Conservation (phyloP, 2,329 filamentous ascomycete species). For the Lecanoromycetidae sp. region DNA sequence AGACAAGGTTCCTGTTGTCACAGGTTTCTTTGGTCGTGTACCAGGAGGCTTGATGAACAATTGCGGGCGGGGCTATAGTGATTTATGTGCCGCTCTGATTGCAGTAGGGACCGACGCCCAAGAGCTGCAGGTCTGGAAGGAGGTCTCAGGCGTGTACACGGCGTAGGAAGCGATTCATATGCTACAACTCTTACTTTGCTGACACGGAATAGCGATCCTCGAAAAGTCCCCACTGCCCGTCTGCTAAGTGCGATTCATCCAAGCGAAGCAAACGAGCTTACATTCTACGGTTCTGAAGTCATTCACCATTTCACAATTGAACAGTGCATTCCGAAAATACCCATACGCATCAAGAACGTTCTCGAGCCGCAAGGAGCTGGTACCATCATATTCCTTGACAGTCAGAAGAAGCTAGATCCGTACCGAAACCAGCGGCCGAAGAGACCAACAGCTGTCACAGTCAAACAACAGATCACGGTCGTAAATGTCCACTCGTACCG, state of each 20-base stretch:
- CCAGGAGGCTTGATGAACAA: slow-evolving; percentile 83
- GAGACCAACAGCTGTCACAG: slow-evolving; percentile 79
- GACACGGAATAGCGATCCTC: slow-evolving; percentile 47
- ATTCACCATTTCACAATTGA: slow-evolving; percentile 99
- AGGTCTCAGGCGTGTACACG: slow-evolving; percentile 68
- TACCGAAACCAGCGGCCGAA: slow-evolving; percentile 48
- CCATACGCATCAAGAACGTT: slow-evolving; percentile 58
- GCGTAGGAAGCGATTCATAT: slow-evolving; percentile 27
- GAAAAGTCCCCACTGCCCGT: slow-evolving; percentile 83
- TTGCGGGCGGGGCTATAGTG: slow-evolving; percentile 90
- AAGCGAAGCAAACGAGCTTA: slow-evolving; percentile 81
- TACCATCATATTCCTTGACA: slow-evolving; percentile 63
- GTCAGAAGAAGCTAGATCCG: slow-evolving; percentile 38
- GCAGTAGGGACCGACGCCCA: slow-evolving; percentile 77
- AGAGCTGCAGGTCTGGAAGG: slow-evolving; percentile 97
- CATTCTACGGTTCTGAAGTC: slow-evolving; percentile 82
- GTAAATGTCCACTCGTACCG: slow-evolving; percentile 98
- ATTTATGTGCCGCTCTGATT: slow-evolving; percentile 83
- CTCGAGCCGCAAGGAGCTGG: slow-evolving; percentile 53
- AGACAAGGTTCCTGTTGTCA: slow-evolving; percentile 58
- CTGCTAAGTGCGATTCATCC: slow-evolving; percentile 83
- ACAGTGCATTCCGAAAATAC: slow-evolving; percentile 59
- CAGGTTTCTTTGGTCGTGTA: slow-evolving; percentile 89
- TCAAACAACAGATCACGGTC: slow-evolving; percentile 92
- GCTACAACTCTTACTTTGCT: slow-evolving; percentile 19